phyloP scores from a whole-genome alignment of 805 yeast species.

The Lachancea meyersii region DNA sequence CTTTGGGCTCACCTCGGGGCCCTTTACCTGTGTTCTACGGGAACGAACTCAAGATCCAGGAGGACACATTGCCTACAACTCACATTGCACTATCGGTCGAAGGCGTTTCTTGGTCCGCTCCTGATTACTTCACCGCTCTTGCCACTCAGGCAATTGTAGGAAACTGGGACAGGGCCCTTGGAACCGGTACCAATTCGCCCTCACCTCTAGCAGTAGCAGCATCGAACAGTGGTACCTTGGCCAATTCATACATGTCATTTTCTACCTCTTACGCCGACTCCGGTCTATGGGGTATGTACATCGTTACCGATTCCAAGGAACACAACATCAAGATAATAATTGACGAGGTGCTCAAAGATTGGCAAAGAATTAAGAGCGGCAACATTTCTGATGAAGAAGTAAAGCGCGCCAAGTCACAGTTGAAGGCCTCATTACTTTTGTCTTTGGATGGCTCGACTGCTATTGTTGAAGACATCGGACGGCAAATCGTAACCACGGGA shows the following conservation, averaged over 20 bases:
- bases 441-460: slow-evolving; percentile 94
- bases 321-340: slow-evolving; percentile 60
- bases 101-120: slow-evolving; percentile 96
- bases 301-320: slow-evolving; percentile 70
- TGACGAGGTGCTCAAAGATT: slow-evolving; percentile 74
- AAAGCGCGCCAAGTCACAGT: slow-evolving; percentile 88
- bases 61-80: slow-evolving; percentile 76
- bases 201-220: slow-evolving; percentile 66
- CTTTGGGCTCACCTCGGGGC: slow-evolving; percentile 60
- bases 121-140: slow-evolving; percentile 90
- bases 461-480: slow-evolving; percentile 94
- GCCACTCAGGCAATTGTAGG: slow-evolving; percentile 97
- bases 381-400: slow-evolving; percentile 76
- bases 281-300: slow-evolving; percentile 95
- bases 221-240: slow-evolving; percentile 53
- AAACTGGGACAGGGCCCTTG: slow-evolving; percentile 92
- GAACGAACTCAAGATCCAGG: slow-evolving; percentile 80
- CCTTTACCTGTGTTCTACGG: slow-evolving; percentile 75
- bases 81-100: slow-evolving; percentile 94
- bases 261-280: slow-evolving; percentile 96
- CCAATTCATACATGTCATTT: slow-evolving; percentile 94
- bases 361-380: slow-evolving; percentile 83
- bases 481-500: slow-evolving; percentile 95
- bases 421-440: slow-evolving; percentile 83
- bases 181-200: slow-evolving; percentile 77